A percentile compares a stretch with the other conserved stretches of the same genome.
Conservation (phyloP, 257 asterid species). For the Datura wrightii region DNA sequence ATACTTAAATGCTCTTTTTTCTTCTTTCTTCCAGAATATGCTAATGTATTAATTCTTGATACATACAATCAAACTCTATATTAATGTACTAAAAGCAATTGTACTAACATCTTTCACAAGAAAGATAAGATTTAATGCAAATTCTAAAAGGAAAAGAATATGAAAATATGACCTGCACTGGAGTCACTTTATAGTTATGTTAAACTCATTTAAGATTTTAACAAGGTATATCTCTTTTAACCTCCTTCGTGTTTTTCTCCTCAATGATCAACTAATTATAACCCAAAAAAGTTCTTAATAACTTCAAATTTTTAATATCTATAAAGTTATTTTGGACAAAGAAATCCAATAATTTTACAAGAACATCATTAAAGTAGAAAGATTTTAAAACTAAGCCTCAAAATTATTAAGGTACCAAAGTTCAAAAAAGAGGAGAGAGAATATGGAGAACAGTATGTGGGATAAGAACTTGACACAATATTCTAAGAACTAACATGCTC, state of each 20-base stretch:
- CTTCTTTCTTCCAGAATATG: not conserved
- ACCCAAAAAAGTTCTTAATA: not conserved
- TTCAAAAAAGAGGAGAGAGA: no score
- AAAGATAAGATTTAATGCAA: not conserved
- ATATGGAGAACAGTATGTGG: not conserved
- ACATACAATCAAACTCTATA: not conserved
- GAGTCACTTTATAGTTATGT: not conserved
- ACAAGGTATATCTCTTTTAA: not conserved
- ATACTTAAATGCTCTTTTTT: not conserved
- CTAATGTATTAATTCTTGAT: not conserved
- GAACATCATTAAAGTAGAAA: not conserved
- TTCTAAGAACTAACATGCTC: not conserved
- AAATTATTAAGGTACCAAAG: not conserved
- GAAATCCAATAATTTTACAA: not conserved
- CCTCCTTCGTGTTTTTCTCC: not conserved
- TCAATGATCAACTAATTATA: not conserved
- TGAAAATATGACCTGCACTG: not conserved
- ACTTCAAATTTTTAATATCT: not conserved
- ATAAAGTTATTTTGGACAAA: not conserved
- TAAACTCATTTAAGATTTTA: not conserved
- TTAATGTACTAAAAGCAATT: not conserved
- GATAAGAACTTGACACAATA: not conserved
- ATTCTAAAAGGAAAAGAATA: not conserved
- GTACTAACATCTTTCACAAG: not conserved
- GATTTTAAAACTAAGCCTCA: not conserved